Evolutionary conservation across 257 asterid genomes (phyloP).

Genomic region (Orobanche coerulescens): DNA sequence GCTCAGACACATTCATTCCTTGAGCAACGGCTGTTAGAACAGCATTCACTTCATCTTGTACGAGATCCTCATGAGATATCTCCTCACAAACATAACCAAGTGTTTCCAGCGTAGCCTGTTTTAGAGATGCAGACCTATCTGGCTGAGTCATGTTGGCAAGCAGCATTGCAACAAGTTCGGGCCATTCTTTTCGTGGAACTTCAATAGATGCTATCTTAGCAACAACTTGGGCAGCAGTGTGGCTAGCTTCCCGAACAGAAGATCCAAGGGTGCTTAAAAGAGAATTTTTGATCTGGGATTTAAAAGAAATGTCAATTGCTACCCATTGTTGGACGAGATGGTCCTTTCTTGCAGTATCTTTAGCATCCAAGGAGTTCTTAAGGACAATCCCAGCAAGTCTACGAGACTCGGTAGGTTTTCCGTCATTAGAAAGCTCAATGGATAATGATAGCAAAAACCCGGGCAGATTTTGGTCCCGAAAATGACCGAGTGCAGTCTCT

Average conservation of each 20-base stretch:
- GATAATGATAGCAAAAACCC: constrained; percentile 64
- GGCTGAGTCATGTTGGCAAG: constrained; percentile 63
- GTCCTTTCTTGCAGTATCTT: constrained; percentile 54
- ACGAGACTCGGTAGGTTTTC: constrained; percentile 67
- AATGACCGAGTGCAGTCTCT: constrained; percentile 53
- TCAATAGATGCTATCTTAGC: constrained; percentile 82
- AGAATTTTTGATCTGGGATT: constrained; percentile 57
- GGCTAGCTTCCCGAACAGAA: constrained; percentile 58
- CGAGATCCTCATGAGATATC: constrained; percentile 64
- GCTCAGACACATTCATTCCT: constrained; percentile 74
- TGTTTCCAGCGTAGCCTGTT: constrained; percentile 75
- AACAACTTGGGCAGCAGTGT: constrained; percentile 76
- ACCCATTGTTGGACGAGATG: constrained; percentile 65
- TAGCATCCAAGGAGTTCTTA: constrained; percentile 79
- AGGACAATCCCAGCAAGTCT: constrained; percentile 80
- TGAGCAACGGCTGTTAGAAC: constrained; percentile 80
- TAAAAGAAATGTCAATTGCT: constrained; percentile 41
- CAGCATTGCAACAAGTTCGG: constrained; percentile 60
- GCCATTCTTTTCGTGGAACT: constrained; percentile 78
- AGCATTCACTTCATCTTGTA: constrained; percentile 73
- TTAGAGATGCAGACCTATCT: constrained; percentile 50
- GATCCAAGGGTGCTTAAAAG: constrained; percentile 65
- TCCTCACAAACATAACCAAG: constrained; percentile 91
- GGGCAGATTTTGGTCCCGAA: constrained; percentile 66
- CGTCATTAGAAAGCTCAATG: constrained; percentile 59